Evolutionary conservation across 208 protist species (phyloP), one percentile per base, ranked within the genome.

Genomic region (Balamuthia mandrillaris): DNA sequence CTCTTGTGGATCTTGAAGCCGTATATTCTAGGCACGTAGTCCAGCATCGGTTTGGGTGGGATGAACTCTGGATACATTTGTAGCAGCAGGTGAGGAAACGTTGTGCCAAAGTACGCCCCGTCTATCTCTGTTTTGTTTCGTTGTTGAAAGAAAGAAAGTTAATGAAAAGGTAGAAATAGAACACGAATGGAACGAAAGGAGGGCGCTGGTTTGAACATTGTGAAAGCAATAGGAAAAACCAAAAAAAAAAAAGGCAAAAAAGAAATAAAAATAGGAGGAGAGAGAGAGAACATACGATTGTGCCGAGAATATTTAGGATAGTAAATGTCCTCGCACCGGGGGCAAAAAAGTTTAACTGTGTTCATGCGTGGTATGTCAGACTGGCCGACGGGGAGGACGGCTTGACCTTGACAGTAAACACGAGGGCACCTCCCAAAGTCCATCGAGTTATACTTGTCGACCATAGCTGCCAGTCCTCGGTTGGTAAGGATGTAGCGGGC

Each of bases 401-500:
- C 83, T 85, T 99, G 97, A 12, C 96, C 96, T 63, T 96, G 90
- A 91, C 97, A 99, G 66, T 96, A 96, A 1, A 98, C 96, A 21
- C 97, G 91, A 2, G 97, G 97, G 89, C 97, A 99, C 35, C 92
- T 16, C 54, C 97, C 97, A 91, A 99, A 99, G 54, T 98, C 92
- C n/a, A 89, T 92, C 37, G 96, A 87, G 18, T 94, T 84, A 88
- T 95, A 98, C 91, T 99, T 99, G 49, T 98, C 95, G 31, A 96
- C 87, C 98, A 99, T 99, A 21, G 96, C 91, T 45, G 94, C 93
- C 52, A 99, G 82, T 12, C 98, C 98, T 16, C 96, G 91, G 27
- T 90, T 92, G 21, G 98, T 99, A 9, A 98, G 92, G 86, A 99
- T 99, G 89, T 98, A 99, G 75, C 98, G 94, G 4, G 98, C 96